phyloP scores from a whole-genome alignment of 257 asterid species.

The Nicotiana attenuata region DNA sequence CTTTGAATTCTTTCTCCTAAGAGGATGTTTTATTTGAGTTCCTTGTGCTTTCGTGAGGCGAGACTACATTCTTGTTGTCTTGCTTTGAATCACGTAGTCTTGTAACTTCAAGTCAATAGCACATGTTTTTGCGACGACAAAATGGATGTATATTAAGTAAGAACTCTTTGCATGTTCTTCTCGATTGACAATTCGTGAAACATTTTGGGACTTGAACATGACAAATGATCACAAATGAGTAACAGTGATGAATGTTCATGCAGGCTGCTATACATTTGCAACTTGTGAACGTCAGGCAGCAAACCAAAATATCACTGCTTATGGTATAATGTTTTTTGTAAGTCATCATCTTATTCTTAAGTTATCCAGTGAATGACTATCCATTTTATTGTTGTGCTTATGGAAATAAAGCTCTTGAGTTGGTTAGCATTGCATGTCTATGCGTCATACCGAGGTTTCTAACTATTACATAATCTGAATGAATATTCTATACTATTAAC shows the following conservation, averaged over 20 bases:
- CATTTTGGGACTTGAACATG: neutral
- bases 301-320: slow-evolving; percentile 75
- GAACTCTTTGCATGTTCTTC: neutral
- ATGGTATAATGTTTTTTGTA: slow-evolving; percentile 78
- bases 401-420: neutral
- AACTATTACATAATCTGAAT: neutral
- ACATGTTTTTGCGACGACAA: neutral
- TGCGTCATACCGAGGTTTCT: neutral
- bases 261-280: slow-evolving; percentile 71
- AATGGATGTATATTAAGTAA: neutral
- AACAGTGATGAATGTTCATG: slow-evolving; percentile 5
- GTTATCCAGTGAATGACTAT: neutral
- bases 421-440: neutral
- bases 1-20: neutral
- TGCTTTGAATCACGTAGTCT: neutral
- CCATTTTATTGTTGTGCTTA: neutral
- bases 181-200: neutral
- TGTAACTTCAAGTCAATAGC: neutral
- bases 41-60: neutral
- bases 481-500: neutral
- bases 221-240: neutral
- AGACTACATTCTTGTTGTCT: neutral
- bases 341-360: slow-evolving; percentile 21
- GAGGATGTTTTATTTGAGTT: neutral
- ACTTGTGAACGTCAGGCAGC: slow-evolving; percentile 54